Conservation (phyloP, 768 basidiomycete species). For the Leucosporidium yakuticum region DNA sequence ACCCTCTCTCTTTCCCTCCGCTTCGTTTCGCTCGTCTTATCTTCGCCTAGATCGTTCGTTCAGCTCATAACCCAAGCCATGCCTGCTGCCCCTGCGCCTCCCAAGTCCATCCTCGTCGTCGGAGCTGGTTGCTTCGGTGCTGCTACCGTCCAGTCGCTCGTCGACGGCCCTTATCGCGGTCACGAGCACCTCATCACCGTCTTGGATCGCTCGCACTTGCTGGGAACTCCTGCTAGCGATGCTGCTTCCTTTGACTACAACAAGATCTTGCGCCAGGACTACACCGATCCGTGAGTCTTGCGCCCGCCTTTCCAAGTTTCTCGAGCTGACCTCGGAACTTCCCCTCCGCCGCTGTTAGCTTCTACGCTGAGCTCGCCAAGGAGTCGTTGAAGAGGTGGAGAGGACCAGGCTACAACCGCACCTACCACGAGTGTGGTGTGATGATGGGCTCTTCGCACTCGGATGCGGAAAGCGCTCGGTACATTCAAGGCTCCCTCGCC, state of each 20-base stretch:
- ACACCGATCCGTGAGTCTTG: conserved; percentile 29
- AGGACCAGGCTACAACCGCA: conserved; percentile 36
- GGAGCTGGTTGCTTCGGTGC: conserved; percentile 39
- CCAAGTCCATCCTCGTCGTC: conserved; percentile 16
- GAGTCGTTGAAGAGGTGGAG: conserved; percentile 43
- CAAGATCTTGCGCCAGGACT: conserved; percentile 42
- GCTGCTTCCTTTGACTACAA: conserved; percentile 42
- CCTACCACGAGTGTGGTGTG: conserved; percentile 38
- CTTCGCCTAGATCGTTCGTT: no score
- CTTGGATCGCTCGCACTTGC: conserved; percentile 36
- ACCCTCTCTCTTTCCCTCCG: no score
- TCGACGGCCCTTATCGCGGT: conserved; percentile 25
- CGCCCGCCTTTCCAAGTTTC: no score
- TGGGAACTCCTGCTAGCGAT: conserved; percentile 37
- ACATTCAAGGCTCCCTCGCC: conserved; percentile 10
- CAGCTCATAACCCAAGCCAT: no score
- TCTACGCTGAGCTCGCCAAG: conserved; percentile 39
- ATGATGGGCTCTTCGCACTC: not conserved
- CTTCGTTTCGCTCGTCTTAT: no score
- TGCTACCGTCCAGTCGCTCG: conserved; percentile 34
- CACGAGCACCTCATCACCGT: conserved; percentile 31
- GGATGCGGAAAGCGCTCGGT: conserved; percentile 2
- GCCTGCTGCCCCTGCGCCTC: no score
- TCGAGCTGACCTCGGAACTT: no score
- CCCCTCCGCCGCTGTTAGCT: not conserved